phyloP scores from a whole-genome alignment of 1,139 yeast species.

The Tardiomyces depauwii region DNA sequence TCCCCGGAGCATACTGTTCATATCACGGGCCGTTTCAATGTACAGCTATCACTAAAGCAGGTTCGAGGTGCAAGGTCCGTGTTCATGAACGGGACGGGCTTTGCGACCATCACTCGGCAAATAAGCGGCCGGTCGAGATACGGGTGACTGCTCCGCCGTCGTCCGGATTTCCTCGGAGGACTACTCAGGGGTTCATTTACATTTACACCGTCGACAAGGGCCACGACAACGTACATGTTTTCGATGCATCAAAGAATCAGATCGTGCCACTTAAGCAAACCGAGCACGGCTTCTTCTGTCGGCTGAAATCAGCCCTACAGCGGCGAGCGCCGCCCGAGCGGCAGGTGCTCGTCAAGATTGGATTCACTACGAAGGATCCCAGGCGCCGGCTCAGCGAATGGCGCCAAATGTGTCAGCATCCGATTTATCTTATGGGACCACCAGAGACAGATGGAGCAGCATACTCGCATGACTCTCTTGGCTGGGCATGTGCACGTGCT shows the following conservation, averaged over 20 bases:
- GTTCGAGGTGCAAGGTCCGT: background rate
- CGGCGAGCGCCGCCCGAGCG: background rate
- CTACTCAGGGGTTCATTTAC: conserved; percentile 17
- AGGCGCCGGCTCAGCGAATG: conserved; percentile 17
- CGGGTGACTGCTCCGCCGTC: no score
- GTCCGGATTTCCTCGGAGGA: no score
- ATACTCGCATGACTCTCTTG: conserved; percentile 9
- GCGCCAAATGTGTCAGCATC: conserved; percentile 19
- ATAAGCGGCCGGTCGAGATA: no score
- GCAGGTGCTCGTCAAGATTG: conserved; percentile 19
- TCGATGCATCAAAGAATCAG: conserved; percentile 8
- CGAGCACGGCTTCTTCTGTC: background rate
- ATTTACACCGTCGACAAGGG: conserved; percentile 16
- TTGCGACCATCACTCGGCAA: background rate
- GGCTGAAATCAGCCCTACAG: background rate
- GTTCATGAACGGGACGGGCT: background rate
- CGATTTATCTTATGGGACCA: conserved; percentile 9
- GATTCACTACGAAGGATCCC: conserved; percentile 20
- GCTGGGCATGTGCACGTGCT: conserved; percentile 17
- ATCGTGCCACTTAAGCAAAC: conserved; percentile 6
- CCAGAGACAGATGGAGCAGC: conserved; percentile 4
- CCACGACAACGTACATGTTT: conserved; percentile 16
- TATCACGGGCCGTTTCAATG: background rate
- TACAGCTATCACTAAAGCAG: background rate
- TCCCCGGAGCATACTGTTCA: background rate